A percentile compares a stretch with the other conserved stretches of the same genome.
Evolutionary conservation across 1,284 basidiomycete species (phyloP).

Genomic region (Cutaneotrichosporon daszewskae): DNA sequence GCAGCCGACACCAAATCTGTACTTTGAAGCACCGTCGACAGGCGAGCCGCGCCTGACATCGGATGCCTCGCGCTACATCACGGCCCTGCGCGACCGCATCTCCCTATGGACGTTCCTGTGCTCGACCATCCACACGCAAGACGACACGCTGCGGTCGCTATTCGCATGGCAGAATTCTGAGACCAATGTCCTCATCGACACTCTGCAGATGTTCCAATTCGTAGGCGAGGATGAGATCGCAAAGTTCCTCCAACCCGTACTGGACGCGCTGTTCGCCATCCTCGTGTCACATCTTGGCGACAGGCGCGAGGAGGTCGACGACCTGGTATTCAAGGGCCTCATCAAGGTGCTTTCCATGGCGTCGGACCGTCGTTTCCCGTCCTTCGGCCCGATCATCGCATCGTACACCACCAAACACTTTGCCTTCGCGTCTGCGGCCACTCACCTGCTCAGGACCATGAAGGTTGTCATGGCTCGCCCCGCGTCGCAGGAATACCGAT

Average conservation of each 20-base stretch:
- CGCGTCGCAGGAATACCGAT: conserved; percentile 68
- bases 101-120: conserved; percentile 82
- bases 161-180: conserved; percentile 73
- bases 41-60: conserved; percentile 59
- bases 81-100: conserved; percentile 70
- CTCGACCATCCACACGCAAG: conserved; percentile 89
- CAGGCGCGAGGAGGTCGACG: conserved; percentile 64
- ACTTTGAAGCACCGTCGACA: conserved; percentile 61
- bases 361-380: conserved; percentile 89
- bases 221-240: conserved; percentile 89
- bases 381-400: conserved; percentile 88
- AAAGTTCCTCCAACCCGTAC: conserved; percentile 87
- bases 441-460: conserved; percentile 80
- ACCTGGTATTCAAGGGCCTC: conserved; percentile 81
- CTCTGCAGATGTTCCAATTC: conserved; percentile 82
- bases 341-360: conserved; percentile 85
- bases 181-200: conserved; percentile 61
- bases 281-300: conserved; percentile 70
- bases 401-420: conserved; percentile 91
- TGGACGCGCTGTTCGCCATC: conserved; percentile 89
- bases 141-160: conserved; percentile 73
- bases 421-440: conserved; percentile 66
- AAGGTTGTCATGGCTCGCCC: conserved; percentile 73
- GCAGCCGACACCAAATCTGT: conserved; percentile 61
- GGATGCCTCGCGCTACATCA: conserved; percentile 61